Base-by-base conservation (phyloP, 75 land plant species). In the Picea glauca region DNA sequence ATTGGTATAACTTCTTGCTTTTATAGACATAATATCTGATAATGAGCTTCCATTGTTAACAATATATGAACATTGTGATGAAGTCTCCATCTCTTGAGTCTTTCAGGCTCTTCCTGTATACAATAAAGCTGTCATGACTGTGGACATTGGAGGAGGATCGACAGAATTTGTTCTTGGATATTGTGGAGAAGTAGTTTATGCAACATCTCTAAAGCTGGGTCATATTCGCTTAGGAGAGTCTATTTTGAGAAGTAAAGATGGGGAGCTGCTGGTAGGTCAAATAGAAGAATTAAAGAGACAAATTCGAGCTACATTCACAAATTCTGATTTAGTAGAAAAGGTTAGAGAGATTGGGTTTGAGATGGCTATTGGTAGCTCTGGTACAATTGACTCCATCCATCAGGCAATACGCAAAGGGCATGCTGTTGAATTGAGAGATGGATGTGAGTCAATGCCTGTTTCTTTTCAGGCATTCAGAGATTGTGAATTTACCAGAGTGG, bases 71-170 rank as follows among this genome's bases (percentile, higher is more conserved):
- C 8, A 70, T 70, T 43, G 21, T 20, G 43, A 40, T 40, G 43
- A 33, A 43, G 38, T 43, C 20, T 70, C n/a, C 3, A 0, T 43
- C 23, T 70, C 54, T 50, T 50, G 54, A 50, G 54, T 50, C 54
- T 70, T 20, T 20, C 73, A 70, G 73, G 86, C 84, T 20, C 80
- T 89, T 26, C 91, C 93, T 9, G 83, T 87, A 20, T 87, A 66
- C 40, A 72, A 84, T 26, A 83, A 78, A 75, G 78, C 78, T 13
- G 86, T 84, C 13, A 58, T 91, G 75, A 65, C 78, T 31, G 80
- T 89, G 33, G 93, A 91, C 35, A 89, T 91, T 26, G 91, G 93
- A 17, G 91, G 93, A 8, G 93, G 89, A 17, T 91, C 93, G 8
- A 89, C 91, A 13, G 91, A 91, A 74, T 86, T 91, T 75, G 82